Base-by-base conservation (phyloP, 1,284 basidiomycete genomes). In the Pyrrhoderma lamaoense region DNA sequence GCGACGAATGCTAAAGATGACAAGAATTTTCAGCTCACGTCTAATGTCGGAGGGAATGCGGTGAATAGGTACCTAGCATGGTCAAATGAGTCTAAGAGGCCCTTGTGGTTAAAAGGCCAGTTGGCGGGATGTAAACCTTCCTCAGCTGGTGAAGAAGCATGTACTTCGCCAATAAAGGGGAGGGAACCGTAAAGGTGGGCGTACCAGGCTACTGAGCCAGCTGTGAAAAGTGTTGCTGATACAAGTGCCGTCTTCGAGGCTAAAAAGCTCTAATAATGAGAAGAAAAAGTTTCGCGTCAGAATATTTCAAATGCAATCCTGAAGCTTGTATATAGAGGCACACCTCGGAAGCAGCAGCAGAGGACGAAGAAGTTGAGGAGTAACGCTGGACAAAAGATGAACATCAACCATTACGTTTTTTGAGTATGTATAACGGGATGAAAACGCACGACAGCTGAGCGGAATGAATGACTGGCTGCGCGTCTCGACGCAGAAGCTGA, bases 151-250 rank as follows among this genome's bases (percentile, higher is more conserved):
- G 87, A 85, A 70, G 88, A 92, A 54, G 93, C 93, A 65, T 91
- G 87, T 11, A 87, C 92, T 70, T 93, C 82, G 58, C 86, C 82
- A 60, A 94, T 64, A 71, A 94, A 89, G 46, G 91, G 90, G 54
- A 93, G 74, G 35, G 80, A 76, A 59, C 94, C 96, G 69, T 93
- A 98, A 52, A 95, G 79, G 68, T 95, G 88, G 62, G 89, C 85
- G 77, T 99, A 99, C 92, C 91, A 95, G 52, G 91, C 92, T 67
- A 95, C 78, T 39, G 93, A 88, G 56, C 95, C 93, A 58, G 76
- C 88, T 46, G 93, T 82, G 65, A 89, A 71, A 57, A 86, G 74
- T 43, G 92, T 85, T 57, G 86, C 82, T 53, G 87, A 84, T 55
- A 81, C 78, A 54, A 94, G 76, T 42, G 91, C 82, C 48, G 86